These are phyloP conservation scores for Petunia axillaris DNA, from an alignment of 257 asterid genomes.

Conservation along the genomic window DNA sequence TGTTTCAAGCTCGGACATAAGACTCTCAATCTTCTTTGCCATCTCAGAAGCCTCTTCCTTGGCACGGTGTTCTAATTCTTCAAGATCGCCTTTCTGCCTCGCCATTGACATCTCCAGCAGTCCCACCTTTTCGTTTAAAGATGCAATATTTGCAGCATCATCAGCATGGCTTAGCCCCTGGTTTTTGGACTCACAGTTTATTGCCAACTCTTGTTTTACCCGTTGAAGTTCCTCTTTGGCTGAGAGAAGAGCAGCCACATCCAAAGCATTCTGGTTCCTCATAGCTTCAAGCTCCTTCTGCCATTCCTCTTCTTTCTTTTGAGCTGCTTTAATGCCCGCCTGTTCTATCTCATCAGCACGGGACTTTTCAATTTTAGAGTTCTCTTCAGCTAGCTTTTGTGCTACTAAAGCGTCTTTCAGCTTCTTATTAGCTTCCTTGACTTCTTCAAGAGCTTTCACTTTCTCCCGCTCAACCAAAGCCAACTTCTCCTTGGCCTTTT, in stretches of 20 bases:
- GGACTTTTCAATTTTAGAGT: slow-evolving; percentile 88
- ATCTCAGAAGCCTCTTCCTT: slow-evolving; percentile 67
- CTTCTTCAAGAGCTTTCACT: slow-evolving; percentile 67
- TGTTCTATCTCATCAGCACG: slow-evolving; percentile 94
- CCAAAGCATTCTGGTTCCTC: slow-evolving; percentile 74
- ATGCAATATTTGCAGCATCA: slow-evolving; percentile 76
- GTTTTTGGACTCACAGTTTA: slow-evolving; percentile 71
- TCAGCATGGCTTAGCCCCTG: slow-evolving; percentile 85
- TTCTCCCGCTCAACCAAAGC: slow-evolving; percentile 73
- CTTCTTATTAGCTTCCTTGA: slow-evolving; percentile 85
- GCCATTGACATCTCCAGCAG: slow-evolving; percentile 66
- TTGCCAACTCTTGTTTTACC: slow-evolving; percentile 71
- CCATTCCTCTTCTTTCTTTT: slow-evolving; percentile 86
- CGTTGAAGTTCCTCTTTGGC: slow-evolving; percentile 75
- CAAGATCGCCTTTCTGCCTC: slow-evolving; percentile 73
- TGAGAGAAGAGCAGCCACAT: slow-evolving; percentile 74
- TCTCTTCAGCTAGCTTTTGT: slow-evolving; percentile 85
- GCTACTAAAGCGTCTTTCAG: slow-evolving; percentile 83
- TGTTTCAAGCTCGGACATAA: slow-evolving; percentile 65
- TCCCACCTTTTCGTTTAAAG: slow-evolving; percentile 83
- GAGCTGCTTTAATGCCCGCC: slow-evolving; percentile 85
- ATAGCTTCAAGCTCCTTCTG: slow-evolving; percentile 75
- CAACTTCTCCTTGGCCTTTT: slow-evolving; percentile 78
- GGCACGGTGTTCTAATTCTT: slow-evolving; percentile 64
- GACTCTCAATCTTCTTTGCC: slow-evolving; percentile 65